Evolutionary conservation across 1,139 yeast genomes (phyloP), one percentile per base, ranked within the genome.

Genomic region (Pichia sp.): DNA sequence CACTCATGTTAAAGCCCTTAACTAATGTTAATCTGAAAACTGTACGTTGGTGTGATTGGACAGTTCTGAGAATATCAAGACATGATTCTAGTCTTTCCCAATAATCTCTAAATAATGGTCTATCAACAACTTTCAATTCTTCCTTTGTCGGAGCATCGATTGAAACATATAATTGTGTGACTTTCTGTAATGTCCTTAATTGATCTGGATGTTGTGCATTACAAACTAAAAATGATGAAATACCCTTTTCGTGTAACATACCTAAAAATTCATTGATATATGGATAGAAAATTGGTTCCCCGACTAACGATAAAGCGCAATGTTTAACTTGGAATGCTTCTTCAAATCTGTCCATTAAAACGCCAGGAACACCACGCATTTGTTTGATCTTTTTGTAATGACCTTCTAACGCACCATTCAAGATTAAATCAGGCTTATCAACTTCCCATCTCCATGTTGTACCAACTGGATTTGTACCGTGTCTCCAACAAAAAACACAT

Each of bases 401-500:
- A 4, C 96, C 96, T 56, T 77, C 80, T 45, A 89, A 68, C 1
- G 96, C 97, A 32, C 96, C 96, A 46, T 84, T 79, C 54, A 89
- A 65, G 46, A 89, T 87, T 53, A 73, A 81, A 59, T 86, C 92
- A 0, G 97, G 96, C 23, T 85, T 82, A 65, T 89, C 96, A 25
- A 88, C 85, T 60, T 87, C 92, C 97, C 97, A 89, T 61, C 97
- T 74, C 97, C 97, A 89, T 58, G 84, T 84, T 41, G 95, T 89
- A 26, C 96, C 96, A 1, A 90, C 97, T 0, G 97, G 97, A 60
- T 89, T 90, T 4, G 97, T 89, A 43, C 97, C 97, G 63, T 90
- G 97, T 63, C 97, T 77, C 97, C 97, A 89, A 68, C 97, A 89
- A 63, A 89, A 89, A 3, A 89, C 97, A 73, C 97, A 89, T 65